Evolutionary conservation across 2,329 filamentous ascomycete species (phyloP).

Genomic region (Diaporthe capsici): DNA sequence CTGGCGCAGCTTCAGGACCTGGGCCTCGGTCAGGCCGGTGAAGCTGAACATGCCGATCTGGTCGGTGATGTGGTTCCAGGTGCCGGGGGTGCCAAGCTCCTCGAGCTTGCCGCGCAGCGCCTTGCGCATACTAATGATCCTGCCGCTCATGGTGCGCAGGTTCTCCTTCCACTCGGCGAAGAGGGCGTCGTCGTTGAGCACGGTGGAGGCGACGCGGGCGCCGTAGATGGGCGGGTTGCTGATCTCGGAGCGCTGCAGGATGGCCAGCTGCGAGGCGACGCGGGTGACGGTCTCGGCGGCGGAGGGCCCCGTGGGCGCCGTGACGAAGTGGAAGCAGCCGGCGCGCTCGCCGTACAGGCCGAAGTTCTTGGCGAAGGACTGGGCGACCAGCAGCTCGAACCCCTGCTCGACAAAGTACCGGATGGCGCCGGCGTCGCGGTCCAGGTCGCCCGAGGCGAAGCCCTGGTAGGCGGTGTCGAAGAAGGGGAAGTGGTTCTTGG

Average conservation of each 20-base stretch:
- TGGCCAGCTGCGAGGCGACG: slow-evolving; percentile 89
- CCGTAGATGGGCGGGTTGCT: slow-evolving; percentile 97
- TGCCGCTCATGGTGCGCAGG: slow-evolving; percentile 91
- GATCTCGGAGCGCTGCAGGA: slow-evolving; percentile 97
- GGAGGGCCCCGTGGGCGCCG: slow-evolving; percentile 78
- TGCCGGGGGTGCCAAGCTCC: slow-evolving; percentile 86
- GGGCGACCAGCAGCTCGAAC: slow-evolving; percentile 88
- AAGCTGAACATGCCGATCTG: slow-evolving; percentile 99
- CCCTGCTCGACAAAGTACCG: slow-evolving; percentile 94
- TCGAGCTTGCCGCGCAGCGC: slow-evolving; percentile 85
- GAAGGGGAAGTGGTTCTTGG: slow-evolving; percentile 93
- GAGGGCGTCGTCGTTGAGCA: slow-evolving; percentile 86
- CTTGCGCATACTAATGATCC: slow-evolving; percentile 93
- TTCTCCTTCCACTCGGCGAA: slow-evolving; percentile 96
- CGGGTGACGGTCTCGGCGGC: slow-evolving; percentile 68
- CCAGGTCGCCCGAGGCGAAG: slow-evolving; percentile 92
- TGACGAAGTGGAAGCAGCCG: slow-evolving; percentile 95
- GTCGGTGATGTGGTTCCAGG: slow-evolving; percentile 97
- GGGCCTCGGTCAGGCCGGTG: slow-evolving; percentile 81
- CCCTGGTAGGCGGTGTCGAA: slow-evolving; percentile 99
- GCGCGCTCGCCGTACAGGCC: slow-evolving; percentile 97
- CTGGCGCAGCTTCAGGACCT: slow-evolving; percentile 78
- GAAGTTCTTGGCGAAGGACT: slow-evolving; percentile 98
- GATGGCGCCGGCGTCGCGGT: slow-evolving; percentile 90
- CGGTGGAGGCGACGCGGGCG: slow-evolving; percentile 85